Conservation (phyloP, 2,329 filamentous ascomycete species). For the Alternaria sp. region DNA sequence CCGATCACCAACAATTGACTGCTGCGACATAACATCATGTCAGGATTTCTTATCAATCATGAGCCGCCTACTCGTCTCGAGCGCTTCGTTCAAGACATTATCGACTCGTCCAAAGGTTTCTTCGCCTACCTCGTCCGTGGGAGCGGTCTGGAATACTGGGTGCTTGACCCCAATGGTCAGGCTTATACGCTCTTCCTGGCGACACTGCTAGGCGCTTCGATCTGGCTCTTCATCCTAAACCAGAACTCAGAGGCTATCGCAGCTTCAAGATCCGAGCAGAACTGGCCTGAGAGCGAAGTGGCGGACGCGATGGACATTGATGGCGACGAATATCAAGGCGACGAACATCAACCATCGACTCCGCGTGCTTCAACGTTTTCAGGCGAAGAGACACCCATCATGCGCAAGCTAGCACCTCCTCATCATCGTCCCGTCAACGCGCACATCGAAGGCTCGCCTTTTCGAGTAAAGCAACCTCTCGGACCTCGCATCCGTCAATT, state of each 20-base stretch:
- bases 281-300: background rate
- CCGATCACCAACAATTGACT: background rate
- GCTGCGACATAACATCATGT: background rate
- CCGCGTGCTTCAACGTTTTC: accelerated
- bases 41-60: background rate
- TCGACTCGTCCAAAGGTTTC: background rate
- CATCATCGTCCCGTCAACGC: background rate
- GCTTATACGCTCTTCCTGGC: background rate
- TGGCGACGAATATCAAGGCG: background rate
- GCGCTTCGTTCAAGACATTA: background rate
- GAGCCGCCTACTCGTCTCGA: background rate
- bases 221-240: background rate
- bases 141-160: background rate
- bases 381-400: background rate
- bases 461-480: background rate
- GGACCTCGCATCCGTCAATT: background rate
- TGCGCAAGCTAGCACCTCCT: background rate
- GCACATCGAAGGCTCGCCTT: background rate
- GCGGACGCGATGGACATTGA: background rate
- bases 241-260: background rate
- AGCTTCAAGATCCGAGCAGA: background rate
- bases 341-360: background rate
- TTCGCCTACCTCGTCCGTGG: background rate
- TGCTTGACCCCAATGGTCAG: background rate
- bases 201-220: background rate